A percentile compares a stretch with the other conserved stretches of the same genome.
Conservation (phyloP, 495 filamentous ascomycete species). For the Astrothelium subdiscretum region DNA sequence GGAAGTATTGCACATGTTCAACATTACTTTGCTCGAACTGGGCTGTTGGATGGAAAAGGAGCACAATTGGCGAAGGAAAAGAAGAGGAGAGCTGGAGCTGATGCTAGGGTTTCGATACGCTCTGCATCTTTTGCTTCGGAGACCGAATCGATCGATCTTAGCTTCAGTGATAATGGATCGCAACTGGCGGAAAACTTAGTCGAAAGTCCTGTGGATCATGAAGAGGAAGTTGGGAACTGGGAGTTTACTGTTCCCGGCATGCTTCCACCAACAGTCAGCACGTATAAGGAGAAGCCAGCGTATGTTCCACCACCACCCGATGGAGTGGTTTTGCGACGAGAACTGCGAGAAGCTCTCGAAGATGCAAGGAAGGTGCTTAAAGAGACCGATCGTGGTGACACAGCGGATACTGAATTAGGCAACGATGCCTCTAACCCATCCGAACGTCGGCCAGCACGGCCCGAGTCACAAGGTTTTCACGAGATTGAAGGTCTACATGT, state of each 20-base stretch:
- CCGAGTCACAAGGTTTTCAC: slow-evolving; percentile 51
- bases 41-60: slow-evolving; percentile 85
- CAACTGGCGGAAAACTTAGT: slow-evolving; percentile 28
- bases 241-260: slow-evolving; percentile 55
- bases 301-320: slow-evolving; percentile 80
- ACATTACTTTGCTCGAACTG: slow-evolving; percentile 95
- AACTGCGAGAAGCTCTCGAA: slow-evolving; percentile 55
- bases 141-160: slow-evolving; percentile 13
- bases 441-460: slow-evolving; percentile 18
- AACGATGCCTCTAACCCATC: slow-evolving; percentile 13
- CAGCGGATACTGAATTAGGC: slow-evolving; percentile 12
- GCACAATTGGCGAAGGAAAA: slow-evolving; percentile 64
- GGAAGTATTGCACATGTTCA: slow-evolving; percentile 96
- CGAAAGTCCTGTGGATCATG: slow-evolving; percentile 49
- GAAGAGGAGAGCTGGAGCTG: slow-evolving; percentile 37
- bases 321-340: slow-evolving; percentile 59
- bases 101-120: slow-evolving; percentile 11
- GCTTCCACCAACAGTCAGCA: slow-evolving; percentile 91
- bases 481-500: slow-evolving; percentile 87
- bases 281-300: slow-evolving; percentile 81
- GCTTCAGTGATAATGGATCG: slow-evolving; percentile 7
- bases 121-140: slow-evolving; percentile 8
- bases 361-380: slow-evolving; percentile 53
- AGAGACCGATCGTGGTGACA: slow-evolving; percentile 23
- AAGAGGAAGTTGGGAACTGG: slow-evolving; percentile 37